phyloP scores from a whole-genome alignment of 768 basidiomycete genomes.

The Guyanaporus albipodus region DNA sequence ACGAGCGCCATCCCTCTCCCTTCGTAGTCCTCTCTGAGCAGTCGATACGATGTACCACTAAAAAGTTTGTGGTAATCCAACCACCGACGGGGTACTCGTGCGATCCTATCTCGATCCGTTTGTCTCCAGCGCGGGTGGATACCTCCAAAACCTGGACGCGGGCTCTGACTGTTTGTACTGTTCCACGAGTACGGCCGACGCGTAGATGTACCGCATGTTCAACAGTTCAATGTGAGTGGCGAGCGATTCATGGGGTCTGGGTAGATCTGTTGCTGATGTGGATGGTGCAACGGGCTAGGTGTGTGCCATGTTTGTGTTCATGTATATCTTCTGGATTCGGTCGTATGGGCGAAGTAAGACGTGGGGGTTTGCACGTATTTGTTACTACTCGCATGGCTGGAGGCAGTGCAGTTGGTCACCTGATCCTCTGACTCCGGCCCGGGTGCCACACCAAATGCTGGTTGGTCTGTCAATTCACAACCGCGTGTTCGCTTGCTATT shows the following conservation, averaged over 20 bases:
- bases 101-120: slow-evolving; percentile 41
- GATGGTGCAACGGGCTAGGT: slow-evolving; percentile 33
- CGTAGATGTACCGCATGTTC: slow-evolving; percentile 42
- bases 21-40: slow-evolving; percentile 43
- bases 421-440: too few relatives aligned
- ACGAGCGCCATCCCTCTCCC: too few relatives aligned
- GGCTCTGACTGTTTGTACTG: slow-evolving; percentile 50
- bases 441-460: too few relatives aligned
- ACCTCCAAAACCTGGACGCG: slow-evolving; percentile 40
- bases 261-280: slow-evolving; percentile 6
- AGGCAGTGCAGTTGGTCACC: too few relatives aligned
- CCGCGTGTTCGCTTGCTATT: too few relatives aligned
- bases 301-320: slow-evolving; percentile 44
- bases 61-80: slow-evolving; percentile 57
- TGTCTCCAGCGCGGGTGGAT: slow-evolving; percentile 42
- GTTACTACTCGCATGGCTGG: too few relatives aligned
- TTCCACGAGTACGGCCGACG: slow-evolving; percentile 52
- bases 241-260: too few relatives aligned
- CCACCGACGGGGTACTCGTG: slow-evolving; percentile 48
- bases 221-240: slow-evolving; percentile 51
- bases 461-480: too few relatives aligned
- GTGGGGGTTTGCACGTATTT: too few relatives aligned
- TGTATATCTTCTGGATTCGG: slow-evolving; percentile 54
- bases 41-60: slow-evolving; percentile 48
- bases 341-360: slow-evolving; percentile 15